Evolutionary conservation across 768 basidiomycete genomes (phyloP).

Genomic region (Russula sp.): DNA sequence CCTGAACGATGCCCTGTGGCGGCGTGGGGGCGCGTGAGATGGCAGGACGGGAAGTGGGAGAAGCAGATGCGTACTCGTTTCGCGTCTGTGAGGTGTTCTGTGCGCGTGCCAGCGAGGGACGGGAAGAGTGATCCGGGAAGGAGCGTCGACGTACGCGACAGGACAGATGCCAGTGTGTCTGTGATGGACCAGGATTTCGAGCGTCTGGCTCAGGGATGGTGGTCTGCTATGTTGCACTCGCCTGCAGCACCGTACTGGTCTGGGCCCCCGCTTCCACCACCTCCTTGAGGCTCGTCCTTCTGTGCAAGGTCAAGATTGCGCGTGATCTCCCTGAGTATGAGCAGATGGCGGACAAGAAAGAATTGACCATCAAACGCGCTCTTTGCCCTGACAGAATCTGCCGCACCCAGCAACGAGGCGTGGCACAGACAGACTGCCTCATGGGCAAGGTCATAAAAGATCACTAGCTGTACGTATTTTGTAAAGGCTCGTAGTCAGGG

Average conservation of each 20-base stretch:
- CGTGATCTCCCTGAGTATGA: constrained; percentile 89
- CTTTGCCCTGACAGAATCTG: constrained; percentile 54
- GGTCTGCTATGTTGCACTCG: constrained; percentile 27
- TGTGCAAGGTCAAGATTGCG: constrained; percentile 62
- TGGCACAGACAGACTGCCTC: constrained; percentile 83
- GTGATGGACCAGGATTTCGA: background rate
- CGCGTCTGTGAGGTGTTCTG: constrained; percentile 62
- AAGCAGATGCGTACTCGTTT: constrained; percentile 50
- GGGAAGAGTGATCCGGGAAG: constrained; percentile 66
- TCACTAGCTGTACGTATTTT: constrained; percentile 55
- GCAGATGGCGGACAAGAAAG: constrained; percentile 85
- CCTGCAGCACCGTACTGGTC: constrained; percentile 56
- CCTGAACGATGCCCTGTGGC: constrained; percentile 75
- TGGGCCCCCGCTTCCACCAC: constrained; percentile 23
- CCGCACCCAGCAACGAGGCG: constrained; percentile 69
- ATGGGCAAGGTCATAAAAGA: constrained; percentile 95
- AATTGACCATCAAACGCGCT: constrained; percentile 64
- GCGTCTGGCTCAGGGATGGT: background rate
- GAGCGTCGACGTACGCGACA: constrained; percentile 54
- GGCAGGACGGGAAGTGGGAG: background rate
- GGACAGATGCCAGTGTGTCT: constrained; percentile 55
- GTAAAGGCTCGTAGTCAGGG: background rate
- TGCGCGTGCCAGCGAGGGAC: constrained; percentile 58
- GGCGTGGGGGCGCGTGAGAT: background rate
- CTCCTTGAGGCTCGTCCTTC: constrained; percentile 38